phyloP scores from a whole-genome alignment of 1,284 basidiomycete species.

The Chalciporus sp. region DNA sequence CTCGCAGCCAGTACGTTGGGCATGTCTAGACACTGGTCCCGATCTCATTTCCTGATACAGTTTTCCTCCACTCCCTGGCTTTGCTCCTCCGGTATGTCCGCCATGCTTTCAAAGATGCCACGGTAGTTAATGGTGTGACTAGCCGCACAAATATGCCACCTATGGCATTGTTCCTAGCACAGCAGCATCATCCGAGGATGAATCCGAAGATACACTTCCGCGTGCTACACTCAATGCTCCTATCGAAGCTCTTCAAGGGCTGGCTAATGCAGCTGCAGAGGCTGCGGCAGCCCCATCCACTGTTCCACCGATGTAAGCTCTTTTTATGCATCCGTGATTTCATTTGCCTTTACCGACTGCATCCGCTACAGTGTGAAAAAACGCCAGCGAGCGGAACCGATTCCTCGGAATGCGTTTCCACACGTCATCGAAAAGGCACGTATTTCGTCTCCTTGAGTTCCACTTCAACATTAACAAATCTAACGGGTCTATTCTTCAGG shows the following conservation, averaged over 20 bases:
- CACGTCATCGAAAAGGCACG: slow-evolving; percentile 80
- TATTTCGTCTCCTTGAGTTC: not conserved
- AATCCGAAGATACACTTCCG: slow-evolving; percentile 84
- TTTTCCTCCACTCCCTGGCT: slow-evolving; percentile 87
- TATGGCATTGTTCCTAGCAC: slow-evolving; percentile 87
- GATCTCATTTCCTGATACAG: slow-evolving; percentile 19
- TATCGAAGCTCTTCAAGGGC: slow-evolving; percentile 88
- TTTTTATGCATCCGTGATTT: slow-evolving; percentile 18
- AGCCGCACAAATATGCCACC: slow-evolving; percentile 88
- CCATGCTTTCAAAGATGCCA: not conserved
- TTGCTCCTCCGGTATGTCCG: slow-evolving; percentile 77
- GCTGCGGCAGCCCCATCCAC: slow-evolving; percentile 74
- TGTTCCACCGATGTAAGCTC: slow-evolving; percentile 33
- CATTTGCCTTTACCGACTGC: slow-evolving; percentile 14
- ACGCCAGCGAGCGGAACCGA: slow-evolving; percentile 85
- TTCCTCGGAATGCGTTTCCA: slow-evolving; percentile 82
- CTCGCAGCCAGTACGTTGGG: too few relatives aligned
- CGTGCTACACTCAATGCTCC: slow-evolving; percentile 84
- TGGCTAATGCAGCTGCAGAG: slow-evolving; percentile 92
- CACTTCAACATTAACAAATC: slow-evolving; percentile 4
- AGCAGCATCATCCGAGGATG: slow-evolving; percentile 83
- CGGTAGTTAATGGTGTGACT: slow-evolving; percentile 9
- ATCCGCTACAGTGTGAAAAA: slow-evolving; percentile 68
- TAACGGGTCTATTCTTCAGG: slow-evolving; percentile 43
- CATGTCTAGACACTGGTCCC: not conserved